Evolutionary conservation across 495 filamentous ascomycete genomes (phyloP), one percentile per base, ranked within the genome.

Genomic region (Penicillium verhagenii): DNA sequence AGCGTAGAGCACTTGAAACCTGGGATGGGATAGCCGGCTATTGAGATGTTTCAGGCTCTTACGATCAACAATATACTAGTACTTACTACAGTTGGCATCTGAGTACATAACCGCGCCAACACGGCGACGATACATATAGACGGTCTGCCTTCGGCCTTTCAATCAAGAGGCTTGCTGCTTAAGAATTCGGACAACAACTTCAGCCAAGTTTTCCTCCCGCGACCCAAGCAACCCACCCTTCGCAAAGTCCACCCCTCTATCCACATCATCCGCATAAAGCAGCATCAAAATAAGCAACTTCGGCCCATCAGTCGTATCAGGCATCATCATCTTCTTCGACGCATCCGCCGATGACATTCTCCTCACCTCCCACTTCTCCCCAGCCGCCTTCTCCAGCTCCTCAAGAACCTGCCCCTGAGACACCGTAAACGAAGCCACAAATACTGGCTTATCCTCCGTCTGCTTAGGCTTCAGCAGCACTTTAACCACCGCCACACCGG

Each of bases 261-360:
- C 28, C 23, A 18, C 29, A 49, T 49, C 29, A 49, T 49, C 47
- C 25, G 47, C 28, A 14, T 49, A 49, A 2, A 49, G 47, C 1
- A 49, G 47, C 47, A 49, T 49, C 6, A 49, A 29, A 49, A 49
- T 4, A 13, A 49, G 29, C 16, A 49, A 29, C 47, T 49, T 49
- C 47, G 37, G 19, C 8, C 47, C 47, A 31, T 49, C 47, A 8
- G 47, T 35, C 11, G 29, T n/a, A 19, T 37, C 19, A 37, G 37
- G 47, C 47, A 23, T 29, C 6, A 18, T n/a, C 9, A 29, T 29
- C 47, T 23, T 31, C 19, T 35, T 49, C 16, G 37, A 5, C n/a
- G 47, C 47, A 49, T 49, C 47, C 31, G 16, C 18, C 16, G 47
- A 49, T 21, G 47, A 49, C 47, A 49, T 49, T 14, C 16, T 49